These are phyloP conservation scores for Neurospora sp. DNA, from an alignment of 495 filamentous ascomycete genomes.

Conservation along the genomic window DNA sequence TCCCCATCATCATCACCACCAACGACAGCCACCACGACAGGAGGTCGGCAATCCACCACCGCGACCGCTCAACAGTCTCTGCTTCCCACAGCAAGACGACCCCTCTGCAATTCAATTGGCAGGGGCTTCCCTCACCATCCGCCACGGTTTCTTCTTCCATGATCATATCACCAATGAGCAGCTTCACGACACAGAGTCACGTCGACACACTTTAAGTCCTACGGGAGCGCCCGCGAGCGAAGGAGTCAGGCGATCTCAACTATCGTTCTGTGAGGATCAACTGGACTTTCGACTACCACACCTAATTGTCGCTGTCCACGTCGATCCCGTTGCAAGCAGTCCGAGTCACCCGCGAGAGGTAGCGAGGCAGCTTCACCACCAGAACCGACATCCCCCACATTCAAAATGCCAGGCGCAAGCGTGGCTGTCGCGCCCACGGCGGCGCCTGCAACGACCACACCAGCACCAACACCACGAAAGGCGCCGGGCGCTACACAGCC, in stretches of 20 bases:
- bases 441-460: slow-evolving; percentile 1
- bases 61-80: slow-evolving; percentile 10
- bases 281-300: slow-evolving; percentile 19
- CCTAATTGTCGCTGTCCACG: slow-evolving; percentile 25
- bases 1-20: slow-evolving; percentile 9
- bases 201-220: slow-evolving; percentile 53
- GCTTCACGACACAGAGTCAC: slow-evolving; percentile 35
- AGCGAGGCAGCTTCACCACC: slow-evolving; percentile 1
- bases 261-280: slow-evolving; percentile 38
- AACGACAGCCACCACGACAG: neutral
- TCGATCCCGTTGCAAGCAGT: slow-evolving; percentile 18
- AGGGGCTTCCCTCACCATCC: slow-evolving; percentile 13
- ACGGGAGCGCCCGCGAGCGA: slow-evolving; percentile 44
- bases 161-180: slow-evolving; percentile 51
- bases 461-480: slow-evolving; percentile 49
- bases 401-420: slow-evolving; percentile 55
- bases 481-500: slow-evolving; percentile 46
- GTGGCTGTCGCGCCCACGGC: slow-evolving; percentile 42
- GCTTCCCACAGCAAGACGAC: slow-evolving; percentile 18
- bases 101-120: slow-evolving; percentile 13
- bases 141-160: slow-evolving; percentile 31
- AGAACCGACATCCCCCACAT: slow-evolving; percentile 27
- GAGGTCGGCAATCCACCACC: neutral
- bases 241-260: slow-evolving; percentile 40
- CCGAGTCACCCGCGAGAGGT: slow-evolving; percentile 4